Evolutionary conservation across 306 rosid genomes (phyloP).

Genomic region (Fagus sylvatica): DNA sequence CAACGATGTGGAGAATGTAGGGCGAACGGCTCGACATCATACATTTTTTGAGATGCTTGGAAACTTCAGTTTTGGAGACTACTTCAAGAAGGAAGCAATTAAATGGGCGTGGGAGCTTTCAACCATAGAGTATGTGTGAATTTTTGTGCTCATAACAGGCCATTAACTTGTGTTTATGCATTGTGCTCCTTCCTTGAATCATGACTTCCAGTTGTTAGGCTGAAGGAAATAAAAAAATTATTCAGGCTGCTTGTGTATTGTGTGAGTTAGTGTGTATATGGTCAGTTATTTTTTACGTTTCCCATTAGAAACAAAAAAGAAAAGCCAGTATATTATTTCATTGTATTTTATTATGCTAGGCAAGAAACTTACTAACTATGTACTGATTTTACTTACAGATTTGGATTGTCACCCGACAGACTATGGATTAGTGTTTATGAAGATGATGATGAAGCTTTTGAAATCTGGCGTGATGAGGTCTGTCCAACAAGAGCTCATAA

Average conservation of each 20-base stretch:
- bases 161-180: neutral
- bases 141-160: constrained; percentile 1
- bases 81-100: constrained; percentile 92
- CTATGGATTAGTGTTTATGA: constrained; percentile 86
- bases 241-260: neutral
- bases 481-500: constrained; percentile 14
- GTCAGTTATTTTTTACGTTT: neutral
- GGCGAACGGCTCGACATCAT: constrained; percentile 82
- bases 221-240: neutral
- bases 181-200: constrained; percentile 6
- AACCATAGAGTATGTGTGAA: constrained; percentile 64
- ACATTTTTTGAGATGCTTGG: constrained; percentile 98
- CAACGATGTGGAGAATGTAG: constrained; percentile 86
- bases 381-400: constrained; percentile 48
- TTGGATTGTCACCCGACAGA: constrained; percentile 66
- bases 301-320: neutral
- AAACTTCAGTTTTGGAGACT: constrained; percentile 95
- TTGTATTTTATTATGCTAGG: neutral
- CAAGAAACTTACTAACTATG: neutral
- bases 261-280: neutral
- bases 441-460: constrained; percentile 80
- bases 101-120: constrained; percentile 96
- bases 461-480: constrained; percentile 79
- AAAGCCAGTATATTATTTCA: constrained; percentile 8
- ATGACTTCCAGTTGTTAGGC: neutral